These are phyloP conservation scores for Mycogone perniciosa DNA, from an alignment of 2,329 filamentous ascomycete species.

Conservation along the genomic window DNA sequence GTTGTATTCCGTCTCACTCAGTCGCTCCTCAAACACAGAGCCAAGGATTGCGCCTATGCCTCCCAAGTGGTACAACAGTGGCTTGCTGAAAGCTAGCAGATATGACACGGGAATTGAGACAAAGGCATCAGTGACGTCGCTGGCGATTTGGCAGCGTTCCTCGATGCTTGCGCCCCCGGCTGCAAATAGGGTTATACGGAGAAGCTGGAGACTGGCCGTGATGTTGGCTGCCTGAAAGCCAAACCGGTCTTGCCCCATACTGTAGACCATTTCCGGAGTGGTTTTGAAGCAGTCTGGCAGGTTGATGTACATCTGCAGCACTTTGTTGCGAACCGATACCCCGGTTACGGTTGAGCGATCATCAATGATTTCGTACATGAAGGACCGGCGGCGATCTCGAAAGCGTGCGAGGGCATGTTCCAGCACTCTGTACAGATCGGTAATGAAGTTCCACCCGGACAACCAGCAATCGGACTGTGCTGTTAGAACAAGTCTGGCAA, in stretches of 20 bases:
- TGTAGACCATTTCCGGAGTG: conserved; percentile 20
- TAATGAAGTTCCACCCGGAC: conserved; percentile 51
- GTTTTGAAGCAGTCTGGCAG: conserved; percentile 25
- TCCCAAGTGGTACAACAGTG: conserved; percentile 27
- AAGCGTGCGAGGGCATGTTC: conserved; percentile 40
- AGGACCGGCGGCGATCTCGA: conserved; percentile 15
- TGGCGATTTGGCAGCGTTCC: conserved; percentile 25
- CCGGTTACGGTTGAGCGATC: conserved; percentile 15
- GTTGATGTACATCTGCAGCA: conserved; percentile 21
- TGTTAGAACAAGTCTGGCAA: conserved; percentile 6
- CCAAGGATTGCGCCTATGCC: conserved; percentile 30
- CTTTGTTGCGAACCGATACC: conserved; percentile 16
- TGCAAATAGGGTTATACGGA: conserved; percentile 26
- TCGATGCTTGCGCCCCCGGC: conserved; percentile 22
- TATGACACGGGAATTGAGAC: conserved; percentile 17
- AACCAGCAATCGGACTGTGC: conserved; percentile 36
- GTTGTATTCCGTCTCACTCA: conserved; percentile 24
- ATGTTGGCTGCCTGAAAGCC: conserved; percentile 33
- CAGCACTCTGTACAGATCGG: conserved; percentile 49
- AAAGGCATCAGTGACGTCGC: conserved; percentile 25
- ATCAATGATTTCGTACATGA: conserved; percentile 18
- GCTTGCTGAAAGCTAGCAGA: conserved; percentile 25
- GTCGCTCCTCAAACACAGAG: conserved; percentile 26
- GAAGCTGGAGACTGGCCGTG: conserved; percentile 27
- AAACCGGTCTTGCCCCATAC: conserved; percentile 24